These are phyloP conservation scores for Chrysanthemum seticuspe DNA, from an alignment of 129 eudicot species.

Conservation along the genomic window DNA sequence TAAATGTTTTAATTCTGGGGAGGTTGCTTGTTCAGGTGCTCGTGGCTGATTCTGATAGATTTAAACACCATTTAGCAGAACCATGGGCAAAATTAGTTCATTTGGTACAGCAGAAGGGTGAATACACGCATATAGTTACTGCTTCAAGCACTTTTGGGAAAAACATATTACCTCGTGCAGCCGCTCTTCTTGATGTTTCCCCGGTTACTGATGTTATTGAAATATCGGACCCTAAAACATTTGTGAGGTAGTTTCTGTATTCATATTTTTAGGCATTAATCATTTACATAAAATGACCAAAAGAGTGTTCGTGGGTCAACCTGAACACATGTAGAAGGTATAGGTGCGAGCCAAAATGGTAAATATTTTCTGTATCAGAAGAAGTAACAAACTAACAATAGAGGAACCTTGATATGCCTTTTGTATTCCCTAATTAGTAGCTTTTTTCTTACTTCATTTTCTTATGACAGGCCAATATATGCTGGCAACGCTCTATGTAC, in stretches of 20 bases:
- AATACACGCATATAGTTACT: constrained; percentile 73
- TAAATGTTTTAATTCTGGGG: not conserved
- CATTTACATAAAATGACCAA: not conserved
- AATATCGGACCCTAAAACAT: constrained; percentile 59
- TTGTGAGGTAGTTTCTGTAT: constrained; percentile 56
- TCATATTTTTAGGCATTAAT: not conserved
- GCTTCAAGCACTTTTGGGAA: constrained; percentile 92
- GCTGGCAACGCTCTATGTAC: constrained; percentile 98
- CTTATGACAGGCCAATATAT: constrained; percentile 77
- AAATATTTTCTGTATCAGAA: too few relatives aligned
- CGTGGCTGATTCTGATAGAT: constrained; percentile 74
- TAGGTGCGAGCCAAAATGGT: too few relatives aligned
- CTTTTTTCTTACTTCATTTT: constrained; percentile 7
- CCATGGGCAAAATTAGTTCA: constrained; percentile 85
- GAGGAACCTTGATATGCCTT: not conserved
- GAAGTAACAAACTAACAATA: too few relatives aligned
- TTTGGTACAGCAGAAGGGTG: constrained; percentile 62
- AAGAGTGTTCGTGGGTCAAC: not conserved
- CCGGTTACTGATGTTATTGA: constrained; percentile 77
- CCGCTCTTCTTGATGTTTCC: constrained; percentile 94
- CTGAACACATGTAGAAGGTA: too few relatives aligned
- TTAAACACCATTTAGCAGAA: constrained; percentile 76
- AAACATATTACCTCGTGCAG: constrained; percentile 93
- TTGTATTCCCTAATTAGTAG: constrained; percentile 5
- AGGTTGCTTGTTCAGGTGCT: constrained; percentile 56